Percentiles rank a stretch among this genome's conserved stretches.
Evolutionary conservation across 2,329 filamentous ascomycete species (phyloP).

Genomic region (Alternaria brassicicola): DNA sequence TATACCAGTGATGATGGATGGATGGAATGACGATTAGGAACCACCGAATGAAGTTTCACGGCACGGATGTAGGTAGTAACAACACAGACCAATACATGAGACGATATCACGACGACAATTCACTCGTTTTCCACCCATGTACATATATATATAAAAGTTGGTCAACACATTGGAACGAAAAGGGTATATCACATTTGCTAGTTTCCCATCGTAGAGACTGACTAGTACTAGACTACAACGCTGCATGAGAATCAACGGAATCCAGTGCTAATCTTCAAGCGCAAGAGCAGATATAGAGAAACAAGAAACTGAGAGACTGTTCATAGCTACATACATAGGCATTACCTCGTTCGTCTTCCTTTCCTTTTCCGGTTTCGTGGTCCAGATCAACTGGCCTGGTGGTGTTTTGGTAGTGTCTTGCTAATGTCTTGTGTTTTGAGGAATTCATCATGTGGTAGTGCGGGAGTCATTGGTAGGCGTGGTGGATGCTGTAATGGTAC

Average conservation of each 20-base stretch:
- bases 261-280: background rate
- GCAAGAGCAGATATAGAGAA: background rate
- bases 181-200: conserved; percentile 15
- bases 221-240: background rate
- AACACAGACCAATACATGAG: background rate
- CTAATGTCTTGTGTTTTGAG: background rate
- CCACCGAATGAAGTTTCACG: background rate
- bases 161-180: background rate
- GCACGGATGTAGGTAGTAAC: background rate
- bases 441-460: background rate
- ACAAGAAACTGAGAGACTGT: background rate
- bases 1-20: background rate
- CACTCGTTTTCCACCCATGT: background rate
- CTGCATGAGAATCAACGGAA: conserved; percentile 4
- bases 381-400: conserved; percentile 3
- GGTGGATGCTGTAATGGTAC: background rate
- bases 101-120: background rate
- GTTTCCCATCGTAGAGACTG: background rate
- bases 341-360: conserved; percentile 3
- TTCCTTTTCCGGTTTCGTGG: background rate
- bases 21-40: background rate
- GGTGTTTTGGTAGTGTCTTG: no score
- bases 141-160: no score
- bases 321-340: conserved; percentile 15
- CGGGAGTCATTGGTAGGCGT: background rate